Conservation (phyloP, 2,329 filamentous ascomycete species). For the Pestalotiopsis sp. region DNA sequence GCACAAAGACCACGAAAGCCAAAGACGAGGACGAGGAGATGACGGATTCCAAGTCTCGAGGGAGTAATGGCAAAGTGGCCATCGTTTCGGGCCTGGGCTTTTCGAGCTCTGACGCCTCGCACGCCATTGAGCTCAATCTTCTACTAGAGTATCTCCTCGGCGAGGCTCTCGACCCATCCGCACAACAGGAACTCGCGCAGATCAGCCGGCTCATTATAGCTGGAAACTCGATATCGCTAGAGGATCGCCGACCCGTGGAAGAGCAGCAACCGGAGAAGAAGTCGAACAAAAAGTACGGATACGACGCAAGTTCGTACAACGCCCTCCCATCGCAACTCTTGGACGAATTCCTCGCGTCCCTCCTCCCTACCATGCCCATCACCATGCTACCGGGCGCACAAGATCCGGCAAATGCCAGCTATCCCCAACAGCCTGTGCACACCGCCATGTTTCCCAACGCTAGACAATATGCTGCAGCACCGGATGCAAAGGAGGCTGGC, state of each 20-base stretch:
- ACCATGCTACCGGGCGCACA: constrained; percentile 82
- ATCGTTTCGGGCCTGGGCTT: constrained; percentile 88
- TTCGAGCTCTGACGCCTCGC: constrained; percentile 69
- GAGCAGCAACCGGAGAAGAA: constrained; percentile 47
- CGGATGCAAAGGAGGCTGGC: constrained; percentile 49
- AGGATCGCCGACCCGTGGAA: constrained; percentile 32
- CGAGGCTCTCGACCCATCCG: constrained; percentile 64
- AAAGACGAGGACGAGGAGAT: constrained; percentile 59
- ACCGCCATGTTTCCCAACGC: constrained; percentile 83
- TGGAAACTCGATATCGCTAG: constrained; percentile 73
- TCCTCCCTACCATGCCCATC: constrained; percentile 84
- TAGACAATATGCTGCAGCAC: constrained; percentile 63
- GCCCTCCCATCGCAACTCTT: constrained; percentile 79
- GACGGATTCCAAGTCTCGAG: constrained; percentile 38
- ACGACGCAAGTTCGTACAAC: constrained; percentile 88
- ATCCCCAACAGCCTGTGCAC: constrained; percentile 93
- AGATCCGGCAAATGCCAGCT: constrained; percentile 85
- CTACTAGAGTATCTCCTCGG: constrained; percentile 87
- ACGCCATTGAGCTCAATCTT: constrained; percentile 74
- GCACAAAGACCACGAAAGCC: constrained; percentile 30
- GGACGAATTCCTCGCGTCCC: constrained; percentile 76
- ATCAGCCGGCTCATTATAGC: constrained; percentile 89
- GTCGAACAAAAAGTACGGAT: constrained; percentile 81
- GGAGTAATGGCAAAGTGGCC: constrained; percentile 62
- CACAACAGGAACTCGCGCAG: constrained; percentile 59